A percentile compares a stretch with the other conserved stretches of the same genome.
Evolutionary conservation across 2,329 filamentous ascomycete species (phyloP).

Genomic region (Aspergillus brasiliensis): DNA sequence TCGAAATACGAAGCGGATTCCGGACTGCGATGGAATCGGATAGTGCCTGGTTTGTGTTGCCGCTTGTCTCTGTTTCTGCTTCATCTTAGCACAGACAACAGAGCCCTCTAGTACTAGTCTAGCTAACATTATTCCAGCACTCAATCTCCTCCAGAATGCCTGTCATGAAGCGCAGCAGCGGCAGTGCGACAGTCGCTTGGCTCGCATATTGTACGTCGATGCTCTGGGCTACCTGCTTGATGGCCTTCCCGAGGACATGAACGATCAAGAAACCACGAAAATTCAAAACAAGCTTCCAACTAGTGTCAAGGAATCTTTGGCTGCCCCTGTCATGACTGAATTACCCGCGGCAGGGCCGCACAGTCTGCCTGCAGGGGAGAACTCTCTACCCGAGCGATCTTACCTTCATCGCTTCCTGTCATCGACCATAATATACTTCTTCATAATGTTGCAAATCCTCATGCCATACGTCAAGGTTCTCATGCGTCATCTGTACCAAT

Average conservation of each 20-base stretch:
- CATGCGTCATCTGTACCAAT: conserved; percentile 57
- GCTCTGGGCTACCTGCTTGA: conserved; percentile 43
- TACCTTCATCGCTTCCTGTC: conserved; percentile 63
- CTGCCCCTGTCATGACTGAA: not conserved
- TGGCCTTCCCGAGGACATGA: conserved; percentile 36
- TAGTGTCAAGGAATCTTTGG: conserved; percentile 20
- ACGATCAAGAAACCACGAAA: conserved; percentile 30
- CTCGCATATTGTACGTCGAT: conserved; percentile 39
- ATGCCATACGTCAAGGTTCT: conserved; percentile 63
- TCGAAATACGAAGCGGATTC: conserved; percentile 34
- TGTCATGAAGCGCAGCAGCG: conserved; percentile 37
- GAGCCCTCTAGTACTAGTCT: not conserved
- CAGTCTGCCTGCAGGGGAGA: not conserved
- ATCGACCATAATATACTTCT: conserved; percentile 58
- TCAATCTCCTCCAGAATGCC: conserved; percentile 40
- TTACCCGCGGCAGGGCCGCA: not conserved
- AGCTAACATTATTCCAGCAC: conserved; percentile 25
- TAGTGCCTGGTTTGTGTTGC: conserved; percentile 32
- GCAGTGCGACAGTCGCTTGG: conserved; percentile 33
- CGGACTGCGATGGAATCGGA: conserved; percentile 39
- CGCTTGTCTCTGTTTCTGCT: not conserved
- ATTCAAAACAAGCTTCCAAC: conserved; percentile 33
- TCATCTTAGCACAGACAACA: not conserved
- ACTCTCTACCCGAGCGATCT: conserved; percentile 36
- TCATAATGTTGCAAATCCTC: conserved; percentile 62